phyloP scores from a whole-genome alignment of 441 rosid genomes.

The Croton setiger region DNA sequence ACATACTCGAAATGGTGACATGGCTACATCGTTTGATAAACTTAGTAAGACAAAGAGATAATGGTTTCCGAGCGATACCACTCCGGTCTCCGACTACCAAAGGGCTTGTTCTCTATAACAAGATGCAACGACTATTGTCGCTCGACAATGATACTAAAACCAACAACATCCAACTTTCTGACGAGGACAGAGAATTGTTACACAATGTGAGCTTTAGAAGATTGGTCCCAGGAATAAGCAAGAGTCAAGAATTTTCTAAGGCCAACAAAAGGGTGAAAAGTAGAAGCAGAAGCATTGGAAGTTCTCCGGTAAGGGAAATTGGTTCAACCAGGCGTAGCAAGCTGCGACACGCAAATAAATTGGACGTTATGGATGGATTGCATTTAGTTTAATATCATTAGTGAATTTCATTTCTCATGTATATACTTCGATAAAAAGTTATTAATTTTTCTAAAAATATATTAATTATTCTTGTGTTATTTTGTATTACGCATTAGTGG shows the following conservation, averaged over 20 bases:
- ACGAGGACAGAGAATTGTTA: constrained; percentile 52
- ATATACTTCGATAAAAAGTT: constrained; percentile 1
- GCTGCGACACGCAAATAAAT: constrained; percentile 27
- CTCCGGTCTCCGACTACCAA: constrained; percentile 28
- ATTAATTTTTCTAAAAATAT: constrained; percentile 21
- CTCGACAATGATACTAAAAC: constrained; percentile 20
- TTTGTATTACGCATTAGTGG: not conserved
- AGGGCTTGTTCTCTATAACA: constrained; percentile 22
- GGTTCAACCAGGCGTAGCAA: constrained; percentile 5
- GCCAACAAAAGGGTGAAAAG: constrained; percentile 33
- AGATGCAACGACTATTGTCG: constrained; percentile 31
- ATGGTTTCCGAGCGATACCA: constrained; percentile 31
- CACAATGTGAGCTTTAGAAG: constrained; percentile 41
- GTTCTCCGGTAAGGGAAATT: constrained; percentile 46
- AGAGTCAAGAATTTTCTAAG: constrained; percentile 56
- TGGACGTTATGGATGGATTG: constrained; percentile 66
- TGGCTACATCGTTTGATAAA: constrained; percentile 70
- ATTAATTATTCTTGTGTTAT: not conserved
- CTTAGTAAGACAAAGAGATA: constrained; percentile 44
- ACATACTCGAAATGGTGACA: constrained; percentile 62
- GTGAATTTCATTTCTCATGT: constrained; percentile 23
- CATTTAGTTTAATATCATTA: constrained; percentile 11
- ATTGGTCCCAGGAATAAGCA: constrained; percentile 54
- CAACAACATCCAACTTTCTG: constrained; percentile 40
- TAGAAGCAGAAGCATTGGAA: constrained; percentile 62